phyloP scores from a whole-genome alignment of 148 eudicot genomes.

The Spergularia bocconei region DNA sequence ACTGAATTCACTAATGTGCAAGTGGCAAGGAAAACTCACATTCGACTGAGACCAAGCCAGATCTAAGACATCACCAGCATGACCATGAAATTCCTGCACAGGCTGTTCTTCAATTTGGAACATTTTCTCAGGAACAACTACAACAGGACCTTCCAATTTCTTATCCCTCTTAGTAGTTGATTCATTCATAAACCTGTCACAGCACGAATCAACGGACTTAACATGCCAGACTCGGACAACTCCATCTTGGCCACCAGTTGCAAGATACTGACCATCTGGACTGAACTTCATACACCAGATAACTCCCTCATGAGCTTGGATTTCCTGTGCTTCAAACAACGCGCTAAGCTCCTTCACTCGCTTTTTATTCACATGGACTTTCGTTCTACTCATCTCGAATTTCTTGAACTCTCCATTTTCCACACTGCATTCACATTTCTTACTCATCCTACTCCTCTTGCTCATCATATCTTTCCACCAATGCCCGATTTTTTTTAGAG shows the following conservation, averaged over 20 bases:
- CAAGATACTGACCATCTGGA: conserved; percentile 75
- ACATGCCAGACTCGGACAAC: conserved; percentile 72
- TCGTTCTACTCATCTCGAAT: conserved; percentile 25
- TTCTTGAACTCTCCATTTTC: conserved; percentile 8
- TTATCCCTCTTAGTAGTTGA: conserved; percentile 9
- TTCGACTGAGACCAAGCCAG: conserved; percentile 76
- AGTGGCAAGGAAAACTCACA: conserved; percentile 39
- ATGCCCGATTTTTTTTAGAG: conserved; percentile 30
- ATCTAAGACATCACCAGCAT: conserved; percentile 62
- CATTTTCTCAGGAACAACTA: conserved; percentile 56
- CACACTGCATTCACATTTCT: conserved; percentile 8
- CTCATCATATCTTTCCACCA: conserved; percentile 51
- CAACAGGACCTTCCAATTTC: conserved; percentile 30
- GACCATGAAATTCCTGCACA: conserved; percentile 62
- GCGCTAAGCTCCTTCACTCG: conserved; percentile 52
- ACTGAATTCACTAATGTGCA: not conserved
- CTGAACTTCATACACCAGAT: conserved; percentile 85
- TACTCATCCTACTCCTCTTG: conserved; percentile 32
- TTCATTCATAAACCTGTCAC: conserved; percentile 11
- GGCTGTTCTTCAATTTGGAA: conserved; percentile 64
- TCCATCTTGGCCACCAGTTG: conserved; percentile 84
- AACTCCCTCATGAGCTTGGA: conserved; percentile 63
- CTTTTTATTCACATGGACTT: conserved; percentile 47
- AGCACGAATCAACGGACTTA: conserved; percentile 26
- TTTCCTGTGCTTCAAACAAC: conserved; percentile 53